Evolutionary conservation across 75 land plant genomes (phyloP).

Genomic region (Picea sitchensis): DNA sequence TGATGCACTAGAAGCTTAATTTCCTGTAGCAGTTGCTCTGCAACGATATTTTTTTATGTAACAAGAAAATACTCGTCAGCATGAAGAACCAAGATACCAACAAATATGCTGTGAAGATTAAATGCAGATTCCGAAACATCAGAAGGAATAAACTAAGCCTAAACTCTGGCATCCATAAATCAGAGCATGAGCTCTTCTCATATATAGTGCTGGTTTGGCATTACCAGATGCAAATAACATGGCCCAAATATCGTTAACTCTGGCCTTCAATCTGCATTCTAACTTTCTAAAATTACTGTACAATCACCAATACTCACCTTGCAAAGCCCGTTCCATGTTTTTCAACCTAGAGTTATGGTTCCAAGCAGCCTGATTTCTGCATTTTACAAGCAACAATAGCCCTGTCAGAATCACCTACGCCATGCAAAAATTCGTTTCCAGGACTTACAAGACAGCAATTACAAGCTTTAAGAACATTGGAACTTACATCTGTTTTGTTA

Average conservation of each 20-base stretch:
- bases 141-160: no score
- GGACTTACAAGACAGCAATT: no score
- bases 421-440: no score
- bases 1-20: neutral
- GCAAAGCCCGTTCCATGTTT: neutral
- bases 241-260: neutral
- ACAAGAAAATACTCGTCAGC: neutral
- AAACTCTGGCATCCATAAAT: neutral
- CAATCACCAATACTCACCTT: constrained; percentile 2
- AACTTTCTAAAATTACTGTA: neutral
- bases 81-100: neutral
- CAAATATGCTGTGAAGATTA: neutral
- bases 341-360: no score
- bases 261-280: neutral
- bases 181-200: neutral
- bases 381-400: no score
- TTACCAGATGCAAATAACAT: neutral
- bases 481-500: no score
- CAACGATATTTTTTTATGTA: neutral
- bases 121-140: no score
- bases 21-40: constrained; percentile 6
- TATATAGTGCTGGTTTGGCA: neutral
- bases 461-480: no score
- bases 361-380: no score
- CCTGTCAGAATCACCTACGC: no score